phyloP scores from a whole-genome alignment of 1,284 basidiomycete genomes.

The Microbotryum intermedium region DNA sequence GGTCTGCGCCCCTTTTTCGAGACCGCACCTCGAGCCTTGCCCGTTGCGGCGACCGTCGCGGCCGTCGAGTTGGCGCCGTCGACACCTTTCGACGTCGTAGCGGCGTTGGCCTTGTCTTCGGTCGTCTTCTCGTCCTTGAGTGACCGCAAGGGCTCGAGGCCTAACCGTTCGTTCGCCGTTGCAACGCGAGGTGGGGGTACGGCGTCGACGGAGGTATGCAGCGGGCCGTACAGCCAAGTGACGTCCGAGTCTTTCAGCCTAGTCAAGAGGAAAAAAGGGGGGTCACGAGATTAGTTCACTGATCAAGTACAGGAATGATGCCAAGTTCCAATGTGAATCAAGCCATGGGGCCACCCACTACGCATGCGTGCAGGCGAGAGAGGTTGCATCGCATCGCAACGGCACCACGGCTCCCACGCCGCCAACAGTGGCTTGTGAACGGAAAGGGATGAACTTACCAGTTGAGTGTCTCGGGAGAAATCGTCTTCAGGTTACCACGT shows the following conservation, averaged over 20 bases:
- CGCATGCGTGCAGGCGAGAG: too few relatives aligned
- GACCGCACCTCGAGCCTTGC: conserved; percentile 36
- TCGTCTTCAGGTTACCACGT: conserved; percentile 88
- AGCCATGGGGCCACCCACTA: too few relatives aligned
- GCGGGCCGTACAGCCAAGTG: conserved; percentile 95
- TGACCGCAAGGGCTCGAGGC: conserved; percentile 41
- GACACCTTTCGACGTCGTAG: conserved; percentile 7
- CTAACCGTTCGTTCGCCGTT: conserved; percentile 47
- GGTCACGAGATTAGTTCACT: background rate
- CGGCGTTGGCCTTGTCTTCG: conserved; percentile 6
- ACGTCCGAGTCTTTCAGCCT: conserved; percentile 99
- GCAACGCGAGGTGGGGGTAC: conserved; percentile 49
- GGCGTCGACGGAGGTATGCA: conserved; percentile 78
- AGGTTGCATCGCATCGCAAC: too few relatives aligned
- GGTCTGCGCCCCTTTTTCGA: conserved; percentile 4
- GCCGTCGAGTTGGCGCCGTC: conserved; percentile 42
- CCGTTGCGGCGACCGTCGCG: conserved; percentile 22
- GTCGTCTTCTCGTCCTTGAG: conserved; percentile 28
- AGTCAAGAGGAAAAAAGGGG: conserved; percentile 20
- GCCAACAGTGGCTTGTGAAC: too few relatives aligned
- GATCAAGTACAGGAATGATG: too few relatives aligned
- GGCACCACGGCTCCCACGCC: too few relatives aligned
- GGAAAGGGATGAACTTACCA: conserved; percentile 63
- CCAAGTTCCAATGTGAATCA: too few relatives aligned
- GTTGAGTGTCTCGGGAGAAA: conserved; percentile 94